Conservation (phyloP, 208 protist genomes). For the Vickermania ingenoplastis region DNA sequence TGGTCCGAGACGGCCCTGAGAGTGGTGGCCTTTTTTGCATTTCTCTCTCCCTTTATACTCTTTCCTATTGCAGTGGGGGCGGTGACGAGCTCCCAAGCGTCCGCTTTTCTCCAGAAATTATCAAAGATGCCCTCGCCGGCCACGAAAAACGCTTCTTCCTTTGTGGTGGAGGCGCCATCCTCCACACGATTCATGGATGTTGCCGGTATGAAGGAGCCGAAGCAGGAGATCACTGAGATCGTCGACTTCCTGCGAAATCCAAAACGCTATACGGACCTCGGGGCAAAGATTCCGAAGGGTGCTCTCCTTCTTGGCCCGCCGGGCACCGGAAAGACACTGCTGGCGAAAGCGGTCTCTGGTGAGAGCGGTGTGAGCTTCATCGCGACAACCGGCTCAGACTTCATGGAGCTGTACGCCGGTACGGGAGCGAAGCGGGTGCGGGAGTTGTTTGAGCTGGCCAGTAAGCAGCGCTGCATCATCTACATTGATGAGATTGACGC, state of each 20-base stretch:
- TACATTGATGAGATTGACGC: conserved; percentile 99
- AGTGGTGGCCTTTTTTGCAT: conserved; percentile 58
- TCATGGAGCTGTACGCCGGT: conserved; percentile 96
- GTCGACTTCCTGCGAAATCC: conserved; percentile 93
- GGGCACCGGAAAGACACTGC: conserved; percentile 92
- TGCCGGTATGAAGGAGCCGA: conserved; percentile 93
- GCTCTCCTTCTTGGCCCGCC: conserved; percentile 88
- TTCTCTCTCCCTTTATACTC: conserved; percentile 74
- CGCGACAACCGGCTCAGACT: conserved; percentile 89
- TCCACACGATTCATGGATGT: conserved; percentile 69
- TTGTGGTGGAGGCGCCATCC: conserved; percentile 42
- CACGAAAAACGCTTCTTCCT: conserved; percentile 57
- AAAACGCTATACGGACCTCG: conserved; percentile 60
- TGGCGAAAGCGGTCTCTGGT: conserved; percentile 90
- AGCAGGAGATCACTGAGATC: conserved; percentile 95
- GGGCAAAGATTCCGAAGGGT: conserved; percentile 77
- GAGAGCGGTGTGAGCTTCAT: conserved; percentile 91
- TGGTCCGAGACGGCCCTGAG: conserved; percentile 51
- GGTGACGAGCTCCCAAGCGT: conserved; percentile 49
- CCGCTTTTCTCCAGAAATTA: conserved; percentile 31
- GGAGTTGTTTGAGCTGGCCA: conserved; percentile 91
- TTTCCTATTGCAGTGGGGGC: conserved; percentile 75
- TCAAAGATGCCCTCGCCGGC: conserved; percentile 37
- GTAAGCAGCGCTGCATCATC: conserved; percentile 93
- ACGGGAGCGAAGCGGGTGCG: conserved; percentile 90